phyloP scores from a whole-genome alignment of 2,329 filamentous ascomycete species.

The Diplocarpon rosae region DNA sequence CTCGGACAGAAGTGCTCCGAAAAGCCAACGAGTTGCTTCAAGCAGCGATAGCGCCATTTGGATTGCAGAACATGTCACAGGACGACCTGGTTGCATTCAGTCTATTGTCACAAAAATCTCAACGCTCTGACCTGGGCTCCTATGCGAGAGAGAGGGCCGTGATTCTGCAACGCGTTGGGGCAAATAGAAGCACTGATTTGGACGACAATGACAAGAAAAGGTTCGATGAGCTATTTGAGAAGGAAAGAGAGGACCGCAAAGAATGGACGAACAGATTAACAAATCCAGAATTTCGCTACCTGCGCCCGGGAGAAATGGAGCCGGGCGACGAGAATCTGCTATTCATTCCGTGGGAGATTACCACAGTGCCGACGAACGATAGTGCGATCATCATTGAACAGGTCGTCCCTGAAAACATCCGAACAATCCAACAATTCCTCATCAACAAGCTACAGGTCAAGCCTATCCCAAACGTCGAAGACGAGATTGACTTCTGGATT shows the following conservation, averaged over 20 bases:
- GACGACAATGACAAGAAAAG: background rate
- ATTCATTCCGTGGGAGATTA: constrained; percentile 7
- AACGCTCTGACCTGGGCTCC: background rate
- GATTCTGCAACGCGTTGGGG: background rate
- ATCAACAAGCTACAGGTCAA: background rate
- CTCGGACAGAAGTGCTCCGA: background rate
- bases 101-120: background rate
- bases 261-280: background rate
- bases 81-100: background rate
- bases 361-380: background rate
- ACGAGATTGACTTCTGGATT: background rate
- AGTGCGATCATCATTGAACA: background rate
- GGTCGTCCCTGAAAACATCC: background rate
- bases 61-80: background rate
- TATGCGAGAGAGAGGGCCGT: background rate
- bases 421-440: background rate
- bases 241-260: background rate
- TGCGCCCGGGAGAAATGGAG: constrained; percentile 9
- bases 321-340: background rate
- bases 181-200: background rate
- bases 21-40: constrained; percentile 1
- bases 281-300: constrained; percentile 6
- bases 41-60: background rate
- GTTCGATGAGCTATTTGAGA: background rate
- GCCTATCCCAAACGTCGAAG: background rate